Evolutionary conservation across 169 alveolate species (phyloP).

Genomic region (Miamiensis avidus): DNA sequence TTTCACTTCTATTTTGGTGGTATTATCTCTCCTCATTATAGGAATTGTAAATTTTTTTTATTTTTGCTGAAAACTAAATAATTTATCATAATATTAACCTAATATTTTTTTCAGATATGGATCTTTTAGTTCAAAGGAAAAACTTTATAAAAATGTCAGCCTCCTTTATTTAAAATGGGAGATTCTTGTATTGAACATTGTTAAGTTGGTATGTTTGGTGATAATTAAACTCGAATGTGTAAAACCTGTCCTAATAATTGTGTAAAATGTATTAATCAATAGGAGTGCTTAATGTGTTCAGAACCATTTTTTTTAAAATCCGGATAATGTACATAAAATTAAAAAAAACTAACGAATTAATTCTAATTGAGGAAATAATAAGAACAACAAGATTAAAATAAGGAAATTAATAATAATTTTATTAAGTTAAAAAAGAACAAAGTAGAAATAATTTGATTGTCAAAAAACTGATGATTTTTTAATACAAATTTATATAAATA

Average conservation of each 20-base stretch:
- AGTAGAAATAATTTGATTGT: too few relatives aligned
- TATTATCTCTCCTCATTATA: too few relatives aligned
- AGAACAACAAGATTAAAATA: neutral
- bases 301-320: too few relatives aligned
- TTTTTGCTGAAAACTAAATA: neutral
- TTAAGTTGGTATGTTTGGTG: neutral
- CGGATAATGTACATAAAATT: neutral
- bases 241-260: neutral
- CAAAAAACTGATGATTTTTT: too few relatives aligned
- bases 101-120: too few relatives aligned
- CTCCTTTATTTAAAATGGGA: neutral
- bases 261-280: neutral
- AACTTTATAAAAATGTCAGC: too few relatives aligned
- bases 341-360: too few relatives aligned
- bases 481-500: too few relatives aligned
- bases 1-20: too few relatives aligned
- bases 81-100: neutral
- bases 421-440: neutral
- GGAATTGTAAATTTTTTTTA: too few relatives aligned
- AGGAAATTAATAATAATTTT: neutral
- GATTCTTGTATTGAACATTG: neutral
- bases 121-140: neutral
- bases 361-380: too few relatives aligned
- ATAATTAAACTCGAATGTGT: neutral
- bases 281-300: neutral